Evolutionary conservation across 768 basidiomycete species (phyloP), one percentile per base, ranked within the genome.

Genomic region (Termitomyces sp.): DNA sequence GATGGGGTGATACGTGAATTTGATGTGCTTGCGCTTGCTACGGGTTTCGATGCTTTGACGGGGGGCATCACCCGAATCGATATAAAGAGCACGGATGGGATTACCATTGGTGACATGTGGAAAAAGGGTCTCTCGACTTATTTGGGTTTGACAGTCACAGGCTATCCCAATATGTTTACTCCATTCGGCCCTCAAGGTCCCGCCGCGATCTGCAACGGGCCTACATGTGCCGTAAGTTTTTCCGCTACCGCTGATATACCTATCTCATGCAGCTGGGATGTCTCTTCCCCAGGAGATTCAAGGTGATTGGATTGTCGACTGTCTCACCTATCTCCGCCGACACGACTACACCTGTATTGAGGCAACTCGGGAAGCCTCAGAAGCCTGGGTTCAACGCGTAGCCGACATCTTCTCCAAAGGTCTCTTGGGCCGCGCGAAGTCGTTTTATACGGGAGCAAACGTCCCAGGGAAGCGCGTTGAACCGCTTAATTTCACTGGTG

Each of bases 121-220:
- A 38, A 38, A 14, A 60, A 59, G 26, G 61, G 62, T 1, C 49
- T 66, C 11, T 56, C 60, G 2, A 68, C 65, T 5, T 60, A 67
- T 45, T 56, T 68, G 11, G 67, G 67, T n/a, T 31, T 67, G 61
- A 56, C 60, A 12, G 54, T 46, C 4, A 49, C 62, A 8, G 54
- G 59, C 23, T 68, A 57, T 49, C 67, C 66, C 0, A 68, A 68
- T 45, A 64, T 68, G 65, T 68, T 67, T 55, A 66, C 62, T 53
- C 54, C 58, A 17, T 66, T 65, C 51, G 67, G 66, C 3, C 65
- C 66, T 23, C 67, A 68, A 8, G 65, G 57, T 12, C 66, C 67
- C 2, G 66, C 66, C 7, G 66, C 65, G 1, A 64, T 66, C 37
- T 63, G 60, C 46, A 68, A 66, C 45, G 66, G 66, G 2, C 67